Conservation (phyloP, 306 rosid species). For the Phaseolus lunatus region DNA sequence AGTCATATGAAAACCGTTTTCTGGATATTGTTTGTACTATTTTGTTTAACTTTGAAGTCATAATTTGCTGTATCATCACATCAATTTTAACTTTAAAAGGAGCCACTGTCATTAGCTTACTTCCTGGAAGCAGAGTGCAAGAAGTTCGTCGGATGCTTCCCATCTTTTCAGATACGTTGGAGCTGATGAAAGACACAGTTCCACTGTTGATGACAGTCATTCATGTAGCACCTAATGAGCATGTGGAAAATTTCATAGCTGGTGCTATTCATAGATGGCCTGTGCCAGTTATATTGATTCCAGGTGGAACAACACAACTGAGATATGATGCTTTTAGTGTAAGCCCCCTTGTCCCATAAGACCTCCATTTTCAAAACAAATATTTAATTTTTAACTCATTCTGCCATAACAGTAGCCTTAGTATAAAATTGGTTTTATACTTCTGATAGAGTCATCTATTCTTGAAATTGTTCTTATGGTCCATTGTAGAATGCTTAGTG, state of each 20-base stretch:
- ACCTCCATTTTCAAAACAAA: constrained; percentile 9
- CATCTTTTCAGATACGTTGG: constrained; percentile 66
- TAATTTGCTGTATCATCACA: constrained; percentile 37
- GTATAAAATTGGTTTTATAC: constrained; percentile 10
- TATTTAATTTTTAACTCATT: background rate
- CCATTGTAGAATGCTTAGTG: constrained; percentile 8
- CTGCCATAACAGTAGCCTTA: background rate
- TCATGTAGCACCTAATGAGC: constrained; percentile 79
- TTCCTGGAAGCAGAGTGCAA: constrained; percentile 97
- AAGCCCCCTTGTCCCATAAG: constrained; percentile 42
- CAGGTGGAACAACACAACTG: constrained; percentile 66
- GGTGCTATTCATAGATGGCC: constrained; percentile 71
- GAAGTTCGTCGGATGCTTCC: constrained; percentile 89
- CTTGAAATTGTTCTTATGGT: background rate
- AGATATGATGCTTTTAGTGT: constrained; percentile 93
- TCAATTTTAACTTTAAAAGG: constrained; percentile 58
- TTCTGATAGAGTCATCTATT: constrained; percentile 5
- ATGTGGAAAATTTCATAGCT: constrained; percentile 64
- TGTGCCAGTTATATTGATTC: constrained; percentile 66
- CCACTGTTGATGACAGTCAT: constrained; percentile 69
- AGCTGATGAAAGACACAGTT: constrained; percentile 55
- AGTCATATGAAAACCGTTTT: background rate
- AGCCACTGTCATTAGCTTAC: constrained; percentile 79
- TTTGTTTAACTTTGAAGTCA: constrained; percentile 39
- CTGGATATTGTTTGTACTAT: constrained; percentile 9